These are phyloP conservation scores for Saksenaea vasiformis DNA, from an alignment of 371 early-diverging fungal species.

Conservation along the genomic window DNA sequence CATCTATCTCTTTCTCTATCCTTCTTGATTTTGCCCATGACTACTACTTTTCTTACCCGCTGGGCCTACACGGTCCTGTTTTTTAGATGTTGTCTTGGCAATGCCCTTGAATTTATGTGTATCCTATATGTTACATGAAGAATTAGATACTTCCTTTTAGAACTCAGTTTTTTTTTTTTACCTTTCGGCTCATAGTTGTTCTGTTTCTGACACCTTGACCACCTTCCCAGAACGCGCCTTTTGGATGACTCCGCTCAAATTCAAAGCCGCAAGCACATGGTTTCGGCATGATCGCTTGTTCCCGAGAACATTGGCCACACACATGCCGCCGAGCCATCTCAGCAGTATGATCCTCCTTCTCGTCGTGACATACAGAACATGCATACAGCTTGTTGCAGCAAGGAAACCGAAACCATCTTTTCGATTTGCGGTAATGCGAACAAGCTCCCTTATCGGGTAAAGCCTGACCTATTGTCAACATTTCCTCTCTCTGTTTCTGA, in stretches of 20 bases:
- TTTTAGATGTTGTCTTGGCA: slow-evolving; percentile 55
- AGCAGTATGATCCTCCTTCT: slow-evolving; percentile 67
- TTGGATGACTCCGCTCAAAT: slow-evolving; percentile 51
- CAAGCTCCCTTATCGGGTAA: slow-evolving; percentile 89
- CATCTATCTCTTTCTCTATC: slow-evolving; percentile 7
- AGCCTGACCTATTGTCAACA: slow-evolving; percentile 68
- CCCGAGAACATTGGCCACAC: slow-evolving; percentile 92
- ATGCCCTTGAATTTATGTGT: slow-evolving; percentile 48
- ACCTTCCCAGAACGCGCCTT: slow-evolving; percentile 94
- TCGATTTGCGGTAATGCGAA: slow-evolving; percentile 90
- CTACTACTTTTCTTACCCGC: slow-evolving; percentile 27
- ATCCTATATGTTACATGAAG: slow-evolving; percentile 27
- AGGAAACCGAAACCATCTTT: slow-evolving; percentile 96
- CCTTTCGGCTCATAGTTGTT: slow-evolving; percentile 83
- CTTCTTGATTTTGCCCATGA: slow-evolving; percentile 14
- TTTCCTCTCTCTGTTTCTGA: slow-evolving; percentile 39
- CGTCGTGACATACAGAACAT: slow-evolving; percentile 95
- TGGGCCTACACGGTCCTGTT: slow-evolving; percentile 59
- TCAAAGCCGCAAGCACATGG: slow-evolving; percentile 67
- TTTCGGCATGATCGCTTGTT: slow-evolving; percentile 61
- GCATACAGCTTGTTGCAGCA: slow-evolving; percentile 81
- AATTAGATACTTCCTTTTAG: too few species aligned
- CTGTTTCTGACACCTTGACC: slow-evolving; percentile 91
- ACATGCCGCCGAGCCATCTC: slow-evolving; percentile 84
- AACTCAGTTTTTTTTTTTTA: slow-evolving; percentile 10